Conservation (phyloP, 352 stramenopile species). For the Phytophthora kernoviae region DNA sequence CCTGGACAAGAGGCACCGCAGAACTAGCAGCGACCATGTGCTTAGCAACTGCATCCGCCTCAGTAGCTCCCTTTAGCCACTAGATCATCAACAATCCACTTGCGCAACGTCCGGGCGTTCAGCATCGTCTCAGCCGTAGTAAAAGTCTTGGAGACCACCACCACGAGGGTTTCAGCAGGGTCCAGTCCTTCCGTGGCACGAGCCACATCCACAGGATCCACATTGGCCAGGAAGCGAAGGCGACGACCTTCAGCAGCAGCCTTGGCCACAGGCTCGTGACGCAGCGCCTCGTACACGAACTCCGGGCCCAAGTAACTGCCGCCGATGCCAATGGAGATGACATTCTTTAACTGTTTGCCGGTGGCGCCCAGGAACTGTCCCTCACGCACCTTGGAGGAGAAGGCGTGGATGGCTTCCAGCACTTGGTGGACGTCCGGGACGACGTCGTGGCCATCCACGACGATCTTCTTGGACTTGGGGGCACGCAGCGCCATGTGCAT, state of each 20-base stretch:
- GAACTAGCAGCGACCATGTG: constrained; percentile 94
- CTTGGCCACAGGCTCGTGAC: constrained; percentile 85
- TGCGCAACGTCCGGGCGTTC: constrained; percentile 95
- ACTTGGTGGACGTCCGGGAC: constrained; percentile 96
- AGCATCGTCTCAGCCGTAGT: constrained; percentile 99
- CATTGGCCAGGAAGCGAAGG: constrained; percentile 97
- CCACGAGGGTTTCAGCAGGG: constrained; percentile 95
- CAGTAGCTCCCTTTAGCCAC: constrained; percentile 74
- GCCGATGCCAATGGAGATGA: constrained; percentile 97
- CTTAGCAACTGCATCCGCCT: constrained; percentile 91
- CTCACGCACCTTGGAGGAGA: constrained; percentile 91
- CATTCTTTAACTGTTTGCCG: constrained; percentile 94
- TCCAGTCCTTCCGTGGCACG: constrained; percentile 91
- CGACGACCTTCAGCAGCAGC: constrained; percentile 82
- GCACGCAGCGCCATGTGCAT: constrained; percentile 96
- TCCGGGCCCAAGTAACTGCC: constrained; percentile 96
- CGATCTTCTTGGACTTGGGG: constrained; percentile 74
- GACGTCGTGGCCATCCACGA: constrained; percentile 96
- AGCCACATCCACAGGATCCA: constrained; percentile 97
- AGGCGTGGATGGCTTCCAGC: constrained; percentile 94
- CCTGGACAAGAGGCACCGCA: constrained; percentile 76
- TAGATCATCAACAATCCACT: constrained; percentile 96
- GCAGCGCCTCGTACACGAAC: constrained; percentile 96
- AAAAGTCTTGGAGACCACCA: constrained; percentile 99
- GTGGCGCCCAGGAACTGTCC: constrained; percentile 91